A percentile compares a stretch with the other conserved stretches of the same genome.
Conservation (phyloP, 331 rosid species). For the Saraca asoca region DNA sequence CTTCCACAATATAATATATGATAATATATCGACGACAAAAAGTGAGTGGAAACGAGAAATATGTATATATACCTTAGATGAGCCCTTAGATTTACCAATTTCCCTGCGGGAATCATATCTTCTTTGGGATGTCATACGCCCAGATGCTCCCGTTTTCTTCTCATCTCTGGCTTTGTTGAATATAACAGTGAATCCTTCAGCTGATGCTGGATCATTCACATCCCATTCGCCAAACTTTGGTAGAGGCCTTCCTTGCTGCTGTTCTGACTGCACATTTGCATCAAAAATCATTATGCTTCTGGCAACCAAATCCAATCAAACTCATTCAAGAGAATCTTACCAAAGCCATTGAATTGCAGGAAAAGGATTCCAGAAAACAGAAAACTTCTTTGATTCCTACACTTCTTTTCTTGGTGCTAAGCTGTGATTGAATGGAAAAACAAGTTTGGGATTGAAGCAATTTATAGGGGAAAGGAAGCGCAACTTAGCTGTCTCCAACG, state of each 20-base stretch:
- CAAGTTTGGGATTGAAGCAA: background rate
- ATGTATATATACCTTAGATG: slow-evolving; percentile 45
- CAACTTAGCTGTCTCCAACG: slow-evolving; percentile 33
- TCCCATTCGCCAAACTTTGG: slow-evolving; percentile 97
- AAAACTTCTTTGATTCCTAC: no score
- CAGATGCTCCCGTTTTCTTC: slow-evolving; percentile 57
- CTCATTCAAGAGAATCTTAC: slow-evolving; percentile 31
- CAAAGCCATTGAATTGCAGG: slow-evolving; percentile 41
- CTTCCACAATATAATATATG: slow-evolving; percentile 15
- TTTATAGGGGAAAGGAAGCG: slow-evolving; percentile 34
- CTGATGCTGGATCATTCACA: slow-evolving; percentile 79
- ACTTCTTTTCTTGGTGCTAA: background rate
- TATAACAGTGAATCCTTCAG: slow-evolving; percentile 77
- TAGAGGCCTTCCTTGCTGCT: slow-evolving; percentile 48
- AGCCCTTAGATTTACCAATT: background rate
- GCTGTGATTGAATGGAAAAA: background rate
- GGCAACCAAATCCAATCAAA: background rate
- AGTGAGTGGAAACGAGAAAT: background rate
- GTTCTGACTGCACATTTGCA: slow-evolving; percentile 40
- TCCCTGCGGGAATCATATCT: slow-evolving; percentile 40
- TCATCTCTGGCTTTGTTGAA: slow-evolving; percentile 80
- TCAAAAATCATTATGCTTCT: background rate
- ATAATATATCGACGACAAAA: background rate
- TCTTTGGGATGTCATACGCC: slow-evolving; percentile 39
- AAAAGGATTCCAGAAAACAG: slow-evolving; percentile 12